phyloP scores from a whole-genome alignment of 2,329 filamentous ascomycete genomes.

The Fusarium buxicola region DNA sequence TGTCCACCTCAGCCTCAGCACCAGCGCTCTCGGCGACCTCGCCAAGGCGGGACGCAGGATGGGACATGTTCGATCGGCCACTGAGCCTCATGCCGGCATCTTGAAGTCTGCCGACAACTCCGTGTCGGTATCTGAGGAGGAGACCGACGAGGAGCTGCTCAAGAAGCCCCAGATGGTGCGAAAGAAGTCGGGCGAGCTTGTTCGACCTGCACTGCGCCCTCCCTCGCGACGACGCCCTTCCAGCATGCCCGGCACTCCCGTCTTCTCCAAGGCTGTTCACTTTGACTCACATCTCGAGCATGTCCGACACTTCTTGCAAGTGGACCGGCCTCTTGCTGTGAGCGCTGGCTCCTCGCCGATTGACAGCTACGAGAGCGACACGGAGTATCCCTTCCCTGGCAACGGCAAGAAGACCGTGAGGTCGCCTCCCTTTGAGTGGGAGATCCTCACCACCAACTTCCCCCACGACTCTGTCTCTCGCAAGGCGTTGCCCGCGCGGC shows the following conservation, averaged over 20 bases:
- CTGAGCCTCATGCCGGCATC: conserved; percentile 62
- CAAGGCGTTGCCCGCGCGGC: conserved; percentile 74
- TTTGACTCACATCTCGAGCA: conserved; percentile 98
- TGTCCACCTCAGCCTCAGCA: conserved; percentile 62
- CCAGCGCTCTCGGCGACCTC: conserved; percentile 57
- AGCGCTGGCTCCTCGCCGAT: conserved; percentile 93
- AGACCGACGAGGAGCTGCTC: conserved; percentile 68
- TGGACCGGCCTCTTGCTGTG: conserved; percentile 94
- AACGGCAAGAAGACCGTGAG: conserved; percentile 55
- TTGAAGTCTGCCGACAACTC: conserved; percentile 63
- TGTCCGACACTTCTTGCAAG: conserved; percentile 93
- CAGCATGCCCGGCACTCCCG: conserved; percentile 97
- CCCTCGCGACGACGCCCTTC: conserved; percentile 85
- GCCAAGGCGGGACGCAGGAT: conserved; percentile 55
- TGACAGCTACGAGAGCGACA: conserved; percentile 87
- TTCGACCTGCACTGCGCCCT: conserved; percentile 88
- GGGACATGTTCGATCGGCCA: conserved; percentile 66
- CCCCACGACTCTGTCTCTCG: conserved; percentile 68
- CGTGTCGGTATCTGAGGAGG: conserved; percentile 68
- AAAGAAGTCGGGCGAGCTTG: conserved; percentile 98
- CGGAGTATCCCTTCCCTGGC: conserved; percentile 85
- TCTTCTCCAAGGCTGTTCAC: conserved; percentile 96
- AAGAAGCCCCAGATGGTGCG: conserved; percentile 91
- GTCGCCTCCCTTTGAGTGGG: conserved; percentile 79
- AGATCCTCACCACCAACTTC: conserved; percentile 87